Percentiles rank a stretch among this genome's conserved stretches.
These are phyloP conservation scores for Aschersonia sp. DNA, from an alignment of 2,329 filamentous ascomycete species.

Conservation along the genomic window DNA sequence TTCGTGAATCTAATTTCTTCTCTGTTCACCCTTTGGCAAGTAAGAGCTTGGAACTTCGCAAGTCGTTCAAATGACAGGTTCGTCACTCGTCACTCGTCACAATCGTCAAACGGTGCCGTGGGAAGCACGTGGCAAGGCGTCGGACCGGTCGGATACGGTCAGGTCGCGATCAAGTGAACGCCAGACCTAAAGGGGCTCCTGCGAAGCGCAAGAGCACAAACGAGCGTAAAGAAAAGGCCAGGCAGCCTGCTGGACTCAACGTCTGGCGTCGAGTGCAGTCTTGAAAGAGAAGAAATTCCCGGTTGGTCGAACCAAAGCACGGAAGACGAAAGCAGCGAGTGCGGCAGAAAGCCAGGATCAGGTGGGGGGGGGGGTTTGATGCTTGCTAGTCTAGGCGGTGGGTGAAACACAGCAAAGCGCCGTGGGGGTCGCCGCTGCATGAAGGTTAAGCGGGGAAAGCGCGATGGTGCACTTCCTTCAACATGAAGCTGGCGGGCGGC, in stretches of 20 bases:
- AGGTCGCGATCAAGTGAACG: too few relatives aligned
- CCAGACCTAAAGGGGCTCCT: too few relatives aligned
- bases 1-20: too few relatives aligned
- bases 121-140: neutral
- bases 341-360: constrained; percentile 1
- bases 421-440: too few relatives aligned
- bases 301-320: neutral
- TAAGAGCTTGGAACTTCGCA: too few relatives aligned
- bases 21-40: too few relatives aligned
- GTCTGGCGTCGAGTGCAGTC: neutral
- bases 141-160: too few relatives aligned
- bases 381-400: neutral
- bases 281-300: neutral
- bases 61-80: too few relatives aligned
- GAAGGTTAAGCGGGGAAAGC: too few relatives aligned
- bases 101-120: neutral
- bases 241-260: neutral
- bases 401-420: neutral
- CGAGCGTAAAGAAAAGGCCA: neutral
- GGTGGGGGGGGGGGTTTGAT: neutral
- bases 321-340: neutral
- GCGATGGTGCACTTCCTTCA: too few relatives aligned
- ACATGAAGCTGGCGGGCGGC: too few relatives aligned
- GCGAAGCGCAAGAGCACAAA: neutral
- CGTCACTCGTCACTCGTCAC: neutral